Evolutionary conservation across 2,329 filamentous ascomycete species (phyloP).

Genomic region (Fusarium cicatricum): DNA sequence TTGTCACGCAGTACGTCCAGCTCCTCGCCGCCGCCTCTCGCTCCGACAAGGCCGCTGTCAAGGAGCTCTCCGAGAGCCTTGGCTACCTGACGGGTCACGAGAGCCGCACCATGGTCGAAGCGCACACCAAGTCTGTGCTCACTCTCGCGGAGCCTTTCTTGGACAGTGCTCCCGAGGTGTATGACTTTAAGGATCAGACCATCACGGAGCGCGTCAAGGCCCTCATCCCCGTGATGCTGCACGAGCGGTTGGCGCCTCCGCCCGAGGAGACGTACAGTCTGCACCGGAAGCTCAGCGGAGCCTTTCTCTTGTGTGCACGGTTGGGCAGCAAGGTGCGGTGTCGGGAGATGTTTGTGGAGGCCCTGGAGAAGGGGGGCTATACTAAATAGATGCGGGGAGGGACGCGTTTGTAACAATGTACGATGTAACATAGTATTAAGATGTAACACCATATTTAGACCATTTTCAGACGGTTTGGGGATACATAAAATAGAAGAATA

Average conservation of each 20-base stretch:
- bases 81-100: slow-evolving; percentile 95
- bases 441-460: slow-evolving; percentile 32
- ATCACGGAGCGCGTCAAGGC: slow-evolving; percentile 92
- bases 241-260: slow-evolving; percentile 86
- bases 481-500: slow-evolving; percentile 15
- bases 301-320: slow-evolving; percentile 89
- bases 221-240: slow-evolving; percentile 92
- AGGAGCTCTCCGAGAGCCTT: slow-evolving; percentile 74
- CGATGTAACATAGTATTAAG: slow-evolving; percentile 23
- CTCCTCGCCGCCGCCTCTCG: slow-evolving; percentile 83
- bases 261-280: slow-evolving; percentile 98
- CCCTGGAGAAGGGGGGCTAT: slow-evolving; percentile 51
- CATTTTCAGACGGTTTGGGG: slow-evolving; percentile 2
- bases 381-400: slow-evolving; percentile 13
- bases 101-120: slow-evolving; percentile 84
- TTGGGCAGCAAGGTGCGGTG: slow-evolving; percentile 85
- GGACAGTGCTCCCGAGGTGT: slow-evolving; percentile 77
- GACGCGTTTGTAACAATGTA: slow-evolving; percentile 10
- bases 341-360: slow-evolving; percentile 77
- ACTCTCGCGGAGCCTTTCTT: slow-evolving; percentile 94
- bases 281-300: slow-evolving; percentile 93
- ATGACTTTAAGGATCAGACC: slow-evolving; percentile 93
- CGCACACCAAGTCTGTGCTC: slow-evolving; percentile 86
- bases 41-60: slow-evolving; percentile 70
- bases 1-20: slow-evolving; percentile 81